Percentiles rank a stretch among this genome's conserved stretches.
Conservation (phyloP, 306 rosid species). For the Senna tora region DNA sequence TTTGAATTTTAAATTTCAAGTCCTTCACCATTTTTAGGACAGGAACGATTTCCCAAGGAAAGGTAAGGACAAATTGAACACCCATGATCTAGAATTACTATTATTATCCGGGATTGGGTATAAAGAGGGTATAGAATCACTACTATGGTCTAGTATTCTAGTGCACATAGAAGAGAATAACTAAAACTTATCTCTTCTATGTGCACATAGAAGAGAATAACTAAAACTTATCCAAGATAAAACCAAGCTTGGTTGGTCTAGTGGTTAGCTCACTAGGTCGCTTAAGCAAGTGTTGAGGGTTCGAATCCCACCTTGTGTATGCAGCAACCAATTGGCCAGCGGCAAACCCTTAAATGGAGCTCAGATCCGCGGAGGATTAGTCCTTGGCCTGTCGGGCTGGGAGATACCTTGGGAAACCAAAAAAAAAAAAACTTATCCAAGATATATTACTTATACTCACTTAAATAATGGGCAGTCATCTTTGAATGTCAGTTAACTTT, state of each 20-base stretch:
- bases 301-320: too few species aligned
- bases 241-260: too few species aligned
- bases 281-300: too few species aligned
- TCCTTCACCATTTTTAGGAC: conserved; percentile 16
- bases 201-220: too few species aligned
- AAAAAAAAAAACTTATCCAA: conserved; percentile 13
- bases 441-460: not conserved
- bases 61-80: not conserved
- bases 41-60: not conserved
- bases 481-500: conserved; percentile 63
- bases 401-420: too few species aligned
- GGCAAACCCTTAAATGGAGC: too few species aligned
- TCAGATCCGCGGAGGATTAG: too few species aligned
- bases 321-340: too few species aligned
- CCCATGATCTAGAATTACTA: conserved; percentile 3
- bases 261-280: too few species aligned
- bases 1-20: not conserved
- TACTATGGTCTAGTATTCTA: conserved; percentile 19
- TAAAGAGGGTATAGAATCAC: too few species aligned
- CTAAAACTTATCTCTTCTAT: conserved; percentile 19
- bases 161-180: conserved; percentile 1
- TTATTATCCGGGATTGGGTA: conserved; percentile 19
- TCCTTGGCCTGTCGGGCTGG: too few species aligned
- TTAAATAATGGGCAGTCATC: conserved; percentile 21
- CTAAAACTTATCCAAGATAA: too few species aligned